A percentile compares a stretch with the other conserved stretches of the same genome.
Conservation (phyloP, 441 rosid species). For the Arabidopsis hybrid region DNA sequence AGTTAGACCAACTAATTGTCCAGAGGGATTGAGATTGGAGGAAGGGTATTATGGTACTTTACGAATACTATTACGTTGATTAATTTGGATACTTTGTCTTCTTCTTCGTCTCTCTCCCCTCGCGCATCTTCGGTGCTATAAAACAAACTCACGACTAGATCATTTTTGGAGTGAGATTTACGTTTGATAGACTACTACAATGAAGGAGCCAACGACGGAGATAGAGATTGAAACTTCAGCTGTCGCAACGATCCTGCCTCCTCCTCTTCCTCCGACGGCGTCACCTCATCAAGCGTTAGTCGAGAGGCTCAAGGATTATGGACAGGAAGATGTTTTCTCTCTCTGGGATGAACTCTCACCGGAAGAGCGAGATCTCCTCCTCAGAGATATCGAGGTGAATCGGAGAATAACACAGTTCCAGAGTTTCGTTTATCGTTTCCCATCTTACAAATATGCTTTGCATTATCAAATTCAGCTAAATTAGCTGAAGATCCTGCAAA, state of each 20-base stretch:
- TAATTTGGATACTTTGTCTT: constrained; percentile 57
- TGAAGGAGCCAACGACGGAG: constrained; percentile 56
- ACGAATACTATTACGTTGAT: constrained; percentile 13
- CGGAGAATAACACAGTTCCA: neutral
- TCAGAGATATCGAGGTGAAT: constrained; percentile 81
- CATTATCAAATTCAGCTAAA: constrained; percentile 23
- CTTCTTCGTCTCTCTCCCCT: constrained; percentile 50
- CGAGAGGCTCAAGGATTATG: constrained; percentile 95
- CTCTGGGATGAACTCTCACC: constrained; percentile 94
- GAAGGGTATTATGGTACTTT: constrained; percentile 42
- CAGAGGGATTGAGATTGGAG: neutral
- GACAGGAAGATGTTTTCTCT: constrained; percentile 85
- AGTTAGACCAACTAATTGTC: constrained; percentile 30
- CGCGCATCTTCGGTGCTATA: constrained; percentile 17
- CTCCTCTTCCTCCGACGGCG: constrained; percentile 11
- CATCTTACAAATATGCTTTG: neutral
- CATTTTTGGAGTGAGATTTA: constrained; percentile 9
- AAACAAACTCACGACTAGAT: neutral
- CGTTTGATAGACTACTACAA: constrained; percentile 31
- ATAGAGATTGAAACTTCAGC: constrained; percentile 24
- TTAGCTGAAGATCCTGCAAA: neutral
- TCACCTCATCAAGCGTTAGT: constrained; percentile 77
- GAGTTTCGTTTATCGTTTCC: neutral
- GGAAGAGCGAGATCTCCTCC: constrained; percentile 76
- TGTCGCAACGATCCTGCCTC: constrained; percentile 3